These are phyloP conservation scores for Decorospora gaudefroyi DNA, from an alignment of 2,329 filamentous ascomycete species.

Conservation along the genomic window DNA sequence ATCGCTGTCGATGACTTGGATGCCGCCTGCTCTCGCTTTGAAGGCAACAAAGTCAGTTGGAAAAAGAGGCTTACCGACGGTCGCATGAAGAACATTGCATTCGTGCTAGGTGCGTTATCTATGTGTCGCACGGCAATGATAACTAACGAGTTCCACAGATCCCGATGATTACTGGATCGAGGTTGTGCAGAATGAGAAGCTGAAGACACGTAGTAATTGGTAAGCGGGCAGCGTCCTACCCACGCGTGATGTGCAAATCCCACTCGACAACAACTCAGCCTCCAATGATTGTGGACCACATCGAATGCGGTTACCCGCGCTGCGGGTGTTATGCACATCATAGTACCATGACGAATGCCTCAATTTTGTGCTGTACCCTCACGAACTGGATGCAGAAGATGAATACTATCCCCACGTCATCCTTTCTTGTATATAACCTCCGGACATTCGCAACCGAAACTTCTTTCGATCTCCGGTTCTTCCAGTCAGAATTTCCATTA, in stretches of 20 bases:
- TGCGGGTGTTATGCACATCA: conserved; percentile 6
- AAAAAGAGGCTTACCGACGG: conserved; percentile 96
- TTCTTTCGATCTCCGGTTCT: too few species aligned
- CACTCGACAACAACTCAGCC: conserved; percentile 14
- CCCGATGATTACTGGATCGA: conserved; percentile 86
- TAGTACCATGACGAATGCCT: conserved; percentile 2
- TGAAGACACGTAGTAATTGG: conserved; percentile 54
- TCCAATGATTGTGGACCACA: conserved; percentile 22
- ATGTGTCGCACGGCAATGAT: background rate
- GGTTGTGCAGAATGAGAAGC: conserved; percentile 75
- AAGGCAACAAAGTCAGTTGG: conserved; percentile 80
- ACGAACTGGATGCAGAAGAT: too few species aligned
- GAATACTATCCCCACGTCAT: too few species aligned
- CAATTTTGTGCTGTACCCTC: background rate
- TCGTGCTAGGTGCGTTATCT: conserved; percentile 65
- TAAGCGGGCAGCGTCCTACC: conserved; percentile 28
- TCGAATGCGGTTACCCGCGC: conserved; percentile 8
- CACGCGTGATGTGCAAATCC: conserved; percentile 17
- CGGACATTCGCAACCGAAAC: too few species aligned
- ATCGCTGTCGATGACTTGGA: conserved; percentile 87
- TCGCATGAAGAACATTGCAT: conserved; percentile 89
- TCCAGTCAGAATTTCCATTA: background rate
- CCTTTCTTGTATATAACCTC: too few species aligned
- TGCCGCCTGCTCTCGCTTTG: conserved; percentile 83
- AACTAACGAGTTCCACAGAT: conserved; percentile 38